These are phyloP conservation scores for Epichloe sylvatica DNA, from an alignment of 2,329 filamentous ascomycete species.

Conservation along the genomic window DNA sequence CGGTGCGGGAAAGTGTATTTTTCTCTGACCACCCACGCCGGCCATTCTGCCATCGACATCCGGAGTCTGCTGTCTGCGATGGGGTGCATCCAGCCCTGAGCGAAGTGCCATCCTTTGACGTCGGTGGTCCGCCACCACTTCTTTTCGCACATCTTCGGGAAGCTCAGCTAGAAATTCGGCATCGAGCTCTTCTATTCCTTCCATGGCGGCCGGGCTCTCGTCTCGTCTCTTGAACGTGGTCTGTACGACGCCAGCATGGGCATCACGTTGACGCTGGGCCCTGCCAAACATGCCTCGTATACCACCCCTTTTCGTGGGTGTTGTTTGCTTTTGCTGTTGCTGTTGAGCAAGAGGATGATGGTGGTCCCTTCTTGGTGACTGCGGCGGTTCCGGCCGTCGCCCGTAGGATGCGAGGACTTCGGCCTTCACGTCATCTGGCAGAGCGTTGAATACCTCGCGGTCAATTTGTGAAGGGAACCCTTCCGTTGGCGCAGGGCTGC, in stretches of 20 bases:
- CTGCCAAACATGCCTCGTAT: conserved; percentile 27
- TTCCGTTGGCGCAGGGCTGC: conserved; percentile 25
- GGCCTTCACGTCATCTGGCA: conserved; percentile 74
- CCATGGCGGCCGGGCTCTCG: conserved; percentile 12
- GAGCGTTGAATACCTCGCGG: conserved; percentile 63
- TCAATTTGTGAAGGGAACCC: conserved; percentile 67
- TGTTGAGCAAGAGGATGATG: conserved; percentile 39
- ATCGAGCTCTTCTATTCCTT: conserved; percentile 41
- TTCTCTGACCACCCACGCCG: conserved; percentile 23
- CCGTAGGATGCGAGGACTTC: conserved; percentile 68
- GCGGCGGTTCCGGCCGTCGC: conserved; percentile 22
- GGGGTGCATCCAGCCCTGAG: conserved; percentile 31
- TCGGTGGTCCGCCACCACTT: conserved; percentile 62
- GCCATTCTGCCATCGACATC: conserved; percentile 13
- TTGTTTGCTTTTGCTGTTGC: conserved; percentile 37
- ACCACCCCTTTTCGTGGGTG: conserved; percentile 51
- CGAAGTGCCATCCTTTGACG: conserved; percentile 42
- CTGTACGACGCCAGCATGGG: conserved; percentile 51
- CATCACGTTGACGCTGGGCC: conserved; percentile 37
- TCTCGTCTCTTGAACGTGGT: conserved; percentile 46
- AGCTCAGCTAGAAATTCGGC: conserved; percentile 67
- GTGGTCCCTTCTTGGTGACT: conserved; percentile 34
- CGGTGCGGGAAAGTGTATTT: conserved; percentile 31
- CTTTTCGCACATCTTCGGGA: conserved; percentile 63
- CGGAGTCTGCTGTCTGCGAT: conserved; percentile 12